Evolutionary conservation across 768 basidiomycete genomes (phyloP).

Genomic region (Lentinula sp.): DNA sequence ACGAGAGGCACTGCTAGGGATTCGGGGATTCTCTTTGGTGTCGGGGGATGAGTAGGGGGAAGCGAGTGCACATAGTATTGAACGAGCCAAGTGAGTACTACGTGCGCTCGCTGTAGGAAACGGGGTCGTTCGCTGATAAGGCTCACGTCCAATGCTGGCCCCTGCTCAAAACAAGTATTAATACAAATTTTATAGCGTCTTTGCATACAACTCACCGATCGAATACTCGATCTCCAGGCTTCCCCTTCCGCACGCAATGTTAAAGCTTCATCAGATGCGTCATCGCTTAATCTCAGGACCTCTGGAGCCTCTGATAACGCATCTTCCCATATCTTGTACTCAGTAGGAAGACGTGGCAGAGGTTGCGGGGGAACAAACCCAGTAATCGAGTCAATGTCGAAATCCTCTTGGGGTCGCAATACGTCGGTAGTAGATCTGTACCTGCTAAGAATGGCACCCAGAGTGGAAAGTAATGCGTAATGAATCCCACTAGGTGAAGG

Average conservation of each 20-base stretch:
- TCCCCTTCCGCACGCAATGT: slow-evolving; percentile 51
- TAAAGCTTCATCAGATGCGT: slow-evolving; percentile 40
- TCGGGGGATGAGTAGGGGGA: slow-evolving; percentile 31
- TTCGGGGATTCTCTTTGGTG: slow-evolving; percentile 58
- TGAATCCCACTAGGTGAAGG: slow-evolving; percentile 50
- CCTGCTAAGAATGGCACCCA: slow-evolving; percentile 36
- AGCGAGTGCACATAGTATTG: slow-evolving; percentile 89
- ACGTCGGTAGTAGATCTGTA: slow-evolving; percentile 23
- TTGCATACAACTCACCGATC: slow-evolving; percentile 44
- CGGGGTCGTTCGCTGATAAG: slow-evolving; percentile 49
- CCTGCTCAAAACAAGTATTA: slow-evolving; percentile 33
- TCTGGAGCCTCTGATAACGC: slow-evolving; percentile 50
- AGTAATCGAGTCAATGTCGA: slow-evolving; percentile 54
- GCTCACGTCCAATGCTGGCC: slow-evolving; percentile 61
- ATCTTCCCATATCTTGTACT: slow-evolving; percentile 67
- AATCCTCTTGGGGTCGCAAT: slow-evolving; percentile 36
- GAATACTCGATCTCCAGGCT: slow-evolving; percentile 48
- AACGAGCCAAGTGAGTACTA: slow-evolving; percentile 83
- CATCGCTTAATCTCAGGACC: slow-evolving; percentile 52
- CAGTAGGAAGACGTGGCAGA: slow-evolving; percentile 45
- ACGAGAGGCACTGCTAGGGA: slow-evolving; percentile 76
- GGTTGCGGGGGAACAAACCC: slow-evolving; percentile 81
- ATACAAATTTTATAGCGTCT: slow-evolving; percentile 9
- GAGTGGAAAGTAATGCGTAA: slow-evolving; percentile 37
- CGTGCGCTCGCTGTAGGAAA: slow-evolving; percentile 76